Base-by-base conservation (phyloP, 2,329 filamentous ascomycete genomes). In the Monosporascus sp. region DNA sequence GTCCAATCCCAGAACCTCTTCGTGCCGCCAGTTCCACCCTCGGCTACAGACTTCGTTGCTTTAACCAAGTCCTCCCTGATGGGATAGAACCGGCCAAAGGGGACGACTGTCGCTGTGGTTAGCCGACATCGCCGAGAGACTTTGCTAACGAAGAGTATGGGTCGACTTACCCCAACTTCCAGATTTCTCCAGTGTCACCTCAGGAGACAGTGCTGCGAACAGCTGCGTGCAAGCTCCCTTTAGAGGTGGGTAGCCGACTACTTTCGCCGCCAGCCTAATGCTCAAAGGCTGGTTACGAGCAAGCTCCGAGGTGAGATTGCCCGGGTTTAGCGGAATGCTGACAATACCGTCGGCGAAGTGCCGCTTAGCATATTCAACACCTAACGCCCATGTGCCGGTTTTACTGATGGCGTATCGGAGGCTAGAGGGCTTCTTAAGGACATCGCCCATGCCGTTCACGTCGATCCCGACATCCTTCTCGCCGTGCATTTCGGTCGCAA, bases 211-310 rank as follows among this genome's bases (percentile, higher is more conserved):
- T 0, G 69, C 77, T 0, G 76, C 71, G 54, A 72, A 81, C 1
- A 81, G 58, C 54, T 76, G 70, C 0, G 77, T 77, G 59, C 78
- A 79, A 0, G 75, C 77, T 0, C 77, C 78, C 27, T 70, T 62
- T 11, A 70, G 52, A 0, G 63, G 18, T 0, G 70, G 65, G 50
- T 68, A 45, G 6, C 22, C 15, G 5, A 45, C 25, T 7, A 45
- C 62, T 1, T 68, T 50, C 5, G 63, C 61, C 37, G 58, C 58
- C 3, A 55, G 50, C 6, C 54, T 57, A 1, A 65, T 53, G 1
- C 69, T 11, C 0, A 60, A 38, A 2, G 60, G 59, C 50, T 65
- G 61, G 1, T 59, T 59, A 11, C 71, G 68, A 56, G 60, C 66
- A n/a, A 75, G 60, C 7, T 74, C 70, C 0, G 71, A 70, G 37